Conservation (phyloP, 441 rosid species). For the Caryocar brasiliense region DNA sequence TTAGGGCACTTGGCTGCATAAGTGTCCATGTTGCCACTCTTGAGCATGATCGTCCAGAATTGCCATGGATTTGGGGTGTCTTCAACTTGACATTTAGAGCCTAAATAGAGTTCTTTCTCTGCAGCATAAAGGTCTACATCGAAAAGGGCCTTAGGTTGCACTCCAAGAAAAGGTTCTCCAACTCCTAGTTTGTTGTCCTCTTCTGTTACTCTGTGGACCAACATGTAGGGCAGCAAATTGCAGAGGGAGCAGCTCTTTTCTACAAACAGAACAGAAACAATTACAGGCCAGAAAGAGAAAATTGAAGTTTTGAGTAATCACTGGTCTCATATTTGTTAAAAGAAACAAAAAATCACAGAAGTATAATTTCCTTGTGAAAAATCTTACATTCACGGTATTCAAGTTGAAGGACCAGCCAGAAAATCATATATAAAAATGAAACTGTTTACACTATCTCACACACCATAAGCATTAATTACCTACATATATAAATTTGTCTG, state of each 20-base stretch:
- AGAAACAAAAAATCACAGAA: too few relatives aligned
- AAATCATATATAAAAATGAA: too few relatives aligned
- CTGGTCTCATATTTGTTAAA: too few relatives aligned
- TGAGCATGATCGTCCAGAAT: slow-evolving; percentile 92
- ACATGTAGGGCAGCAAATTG: slow-evolving; percentile 25
- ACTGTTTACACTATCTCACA: too few relatives aligned
- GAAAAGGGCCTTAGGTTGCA: slow-evolving; percentile 18
- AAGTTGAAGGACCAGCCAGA: too few relatives aligned
- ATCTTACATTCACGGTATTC: too few relatives aligned
- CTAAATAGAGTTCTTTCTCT: slow-evolving; percentile 59
- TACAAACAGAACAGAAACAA: slow-evolving; percentile 5
- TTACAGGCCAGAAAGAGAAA: not conserved
- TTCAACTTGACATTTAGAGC: slow-evolving; percentile 58
- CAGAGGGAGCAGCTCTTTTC: slow-evolving; percentile 38
- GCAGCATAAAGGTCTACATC: slow-evolving; percentile 48
- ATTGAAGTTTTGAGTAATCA: not conserved
- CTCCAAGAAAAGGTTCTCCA: slow-evolving; percentile 48
- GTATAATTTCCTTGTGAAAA: too few relatives aligned
- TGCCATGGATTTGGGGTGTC: slow-evolving; percentile 71
- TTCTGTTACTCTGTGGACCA: slow-evolving; percentile 60
- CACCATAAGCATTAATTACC: too few relatives aligned
- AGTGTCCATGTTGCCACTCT: slow-evolving; percentile 69
- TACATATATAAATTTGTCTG: too few relatives aligned
- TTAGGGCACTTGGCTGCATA: slow-evolving; percentile 51
- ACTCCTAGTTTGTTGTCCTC: slow-evolving; percentile 63